These are phyloP conservation scores for Penicillium ucsense DNA, from an alignment of 495 filamentous ascomycete species.

Conservation along the genomic window DNA sequence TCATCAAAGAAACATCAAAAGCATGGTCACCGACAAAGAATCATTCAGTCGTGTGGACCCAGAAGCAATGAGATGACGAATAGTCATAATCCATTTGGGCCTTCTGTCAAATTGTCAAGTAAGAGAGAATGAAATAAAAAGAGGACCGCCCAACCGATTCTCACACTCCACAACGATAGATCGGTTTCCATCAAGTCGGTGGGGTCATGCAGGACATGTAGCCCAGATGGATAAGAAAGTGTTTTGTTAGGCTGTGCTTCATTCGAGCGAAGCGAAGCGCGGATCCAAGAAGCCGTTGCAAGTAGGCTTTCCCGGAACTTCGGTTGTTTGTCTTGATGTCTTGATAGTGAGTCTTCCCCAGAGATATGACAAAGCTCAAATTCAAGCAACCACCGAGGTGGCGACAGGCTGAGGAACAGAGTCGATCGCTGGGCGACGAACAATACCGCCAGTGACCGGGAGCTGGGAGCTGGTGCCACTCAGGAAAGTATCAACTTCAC, in stretches of 20 bases:
- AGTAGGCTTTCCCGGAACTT: background rate
- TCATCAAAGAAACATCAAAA: conserved; percentile 2
- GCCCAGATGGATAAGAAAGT: background rate
- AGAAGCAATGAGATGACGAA: too few species aligned
- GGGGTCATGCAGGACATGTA: background rate
- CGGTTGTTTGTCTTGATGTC: conserved; percentile 5
- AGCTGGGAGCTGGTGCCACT: conserved; percentile 65
- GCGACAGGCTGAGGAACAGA: conserved; percentile 26
- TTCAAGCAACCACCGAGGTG: conserved; percentile 22
- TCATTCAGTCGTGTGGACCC: too few species aligned
- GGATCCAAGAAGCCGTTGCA: too few species aligned
- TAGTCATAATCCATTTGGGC: too few species aligned
- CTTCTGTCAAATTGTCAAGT: too few species aligned
- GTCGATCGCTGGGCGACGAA: conserved; percentile 63
- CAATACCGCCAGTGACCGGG: conserved; percentile 90
- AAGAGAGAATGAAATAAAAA: too few species aligned
- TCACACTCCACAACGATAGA: too few species aligned
- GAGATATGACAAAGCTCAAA: background rate
- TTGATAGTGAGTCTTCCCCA: background rate
- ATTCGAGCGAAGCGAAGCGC: background rate
- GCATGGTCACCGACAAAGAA: background rate
- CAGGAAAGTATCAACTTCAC: conserved; percentile 88
- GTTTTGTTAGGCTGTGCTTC: background rate
- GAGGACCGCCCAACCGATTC: too few species aligned
- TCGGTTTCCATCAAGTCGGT: background rate